phyloP scores from a whole-genome alignment of 768 basidiomycete genomes.

The Melanogaster broomeanus region DNA sequence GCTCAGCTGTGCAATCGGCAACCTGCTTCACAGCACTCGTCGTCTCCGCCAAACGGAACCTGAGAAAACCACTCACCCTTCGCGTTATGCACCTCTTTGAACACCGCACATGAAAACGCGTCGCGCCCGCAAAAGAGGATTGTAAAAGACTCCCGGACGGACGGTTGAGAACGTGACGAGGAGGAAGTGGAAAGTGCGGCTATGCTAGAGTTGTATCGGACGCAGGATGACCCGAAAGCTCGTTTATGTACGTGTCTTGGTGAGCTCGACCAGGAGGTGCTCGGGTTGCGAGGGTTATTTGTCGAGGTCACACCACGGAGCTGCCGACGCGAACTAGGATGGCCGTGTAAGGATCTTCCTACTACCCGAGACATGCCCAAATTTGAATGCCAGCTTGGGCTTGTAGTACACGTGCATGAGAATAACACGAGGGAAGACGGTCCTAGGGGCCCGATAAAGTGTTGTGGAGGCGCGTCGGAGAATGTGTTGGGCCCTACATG shows the following conservation, averaged over 20 bases:
- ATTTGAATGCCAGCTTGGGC: no score
- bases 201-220: not conserved
- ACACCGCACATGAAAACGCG: constrained; percentile 78
- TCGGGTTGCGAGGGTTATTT: no score
- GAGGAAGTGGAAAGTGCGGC: not conserved
- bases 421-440: no score
- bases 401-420: no score
- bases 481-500: no score
- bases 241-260: not conserved
- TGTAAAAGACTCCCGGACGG: constrained; percentile 48
- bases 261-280: not conserved
- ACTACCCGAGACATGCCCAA: no score
- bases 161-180: not conserved
- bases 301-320: no score
- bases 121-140: constrained; percentile 90
- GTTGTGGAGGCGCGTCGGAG: no score
- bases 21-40: no score
- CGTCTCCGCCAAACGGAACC: constrained; percentile 3
- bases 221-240: not conserved
- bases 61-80: constrained; percentile 45
- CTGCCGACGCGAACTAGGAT: no score
- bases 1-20: not conserved
- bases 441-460: no score
- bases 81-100: constrained; percentile 63
- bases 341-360: no score